Conservation (phyloP, 345 rosid species). For the Jatropha curcas region DNA sequence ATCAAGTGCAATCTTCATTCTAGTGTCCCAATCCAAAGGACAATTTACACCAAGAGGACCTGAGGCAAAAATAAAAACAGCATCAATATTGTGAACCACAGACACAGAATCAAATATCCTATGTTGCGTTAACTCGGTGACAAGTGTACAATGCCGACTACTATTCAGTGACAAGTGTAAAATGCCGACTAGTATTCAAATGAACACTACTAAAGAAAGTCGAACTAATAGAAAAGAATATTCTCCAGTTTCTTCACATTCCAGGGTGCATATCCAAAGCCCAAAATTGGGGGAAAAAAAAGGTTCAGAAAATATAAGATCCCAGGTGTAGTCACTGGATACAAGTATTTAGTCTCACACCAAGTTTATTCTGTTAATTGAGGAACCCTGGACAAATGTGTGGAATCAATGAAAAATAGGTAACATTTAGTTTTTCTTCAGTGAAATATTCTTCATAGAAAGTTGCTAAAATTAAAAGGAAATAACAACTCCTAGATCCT, state of each 20-base stretch:
- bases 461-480: slow-evolving; percentile 7
- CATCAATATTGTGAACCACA: slow-evolving; percentile 3
- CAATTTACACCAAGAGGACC: slow-evolving; percentile 91
- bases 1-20: slow-evolving; percentile 99
- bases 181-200: not conserved
- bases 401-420: not conserved
- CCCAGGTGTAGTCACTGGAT: not conserved
- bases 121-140: not conserved
- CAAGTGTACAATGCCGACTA: not conserved
- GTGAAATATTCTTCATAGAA: not conserved
- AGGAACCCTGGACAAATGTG: not conserved
- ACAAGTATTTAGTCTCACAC: not conserved
- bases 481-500: slow-evolving; percentile 13
- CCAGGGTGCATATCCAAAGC: not conserved
- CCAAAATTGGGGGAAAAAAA: too few relatives aligned
- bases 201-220: not conserved
- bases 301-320: not conserved
- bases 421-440: not conserved
- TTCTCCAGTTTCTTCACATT: not conserved
- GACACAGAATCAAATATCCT: not conserved
- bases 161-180: not conserved
- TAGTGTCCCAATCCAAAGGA: slow-evolving; percentile 94
- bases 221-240: not conserved
- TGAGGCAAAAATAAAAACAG: slow-evolving; percentile 37
- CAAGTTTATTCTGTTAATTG: not conserved